Base-by-base conservation (phyloP, 805 yeast genomes). In the Hanseniaspora clermontiae region DNA sequence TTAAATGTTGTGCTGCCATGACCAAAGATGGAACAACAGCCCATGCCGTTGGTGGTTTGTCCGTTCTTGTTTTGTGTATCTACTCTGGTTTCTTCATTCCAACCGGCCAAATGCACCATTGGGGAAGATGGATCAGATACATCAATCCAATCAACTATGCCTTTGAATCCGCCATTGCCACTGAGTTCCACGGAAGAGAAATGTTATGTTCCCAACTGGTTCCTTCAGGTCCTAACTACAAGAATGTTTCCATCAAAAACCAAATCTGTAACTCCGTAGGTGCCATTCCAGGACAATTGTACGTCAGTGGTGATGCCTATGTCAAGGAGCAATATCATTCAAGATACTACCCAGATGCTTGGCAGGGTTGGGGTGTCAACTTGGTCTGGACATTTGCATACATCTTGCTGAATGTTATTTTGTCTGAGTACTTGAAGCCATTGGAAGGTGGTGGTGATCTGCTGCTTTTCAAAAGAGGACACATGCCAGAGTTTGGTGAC, bases 341-440 rank as follows among this genome's bases (percentile, higher is more conserved):
- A 64, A 60, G 63, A 40, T 64, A 68, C 60, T 46, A 53, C 20
- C 58, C 65, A 14, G 81, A 81, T 63, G 70, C 74, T 58, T 81
- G 86, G 86, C 75, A 84, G 70, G 74, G 80, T 63, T 74, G 76
- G 70, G 85, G 88, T 66, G 80, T 69, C 61, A 71, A 76, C 52
- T 62, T 78, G 57, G 78, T 75, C 59, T 75, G 77, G 77, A 72
- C 77, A 37, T 61, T 65, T 55, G 68, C 64, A 53, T 71, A 69
- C 60, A 67, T 70, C 60, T 61, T 66, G 7, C 59, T 68, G 34
- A 67, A 70, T 43, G 72, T 70, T 47, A 42, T 66, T 24, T 64
- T 71, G 49, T 66, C 72, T 58, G 76, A 73, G 63, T 65, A 61
- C 49, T 63, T 70, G 58, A 70, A 69, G 52, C 70, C 70, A 15